Evolutionary conservation across 73 alveolate genomes (phyloP).

Genomic region (Stentor roeselii): DNA sequence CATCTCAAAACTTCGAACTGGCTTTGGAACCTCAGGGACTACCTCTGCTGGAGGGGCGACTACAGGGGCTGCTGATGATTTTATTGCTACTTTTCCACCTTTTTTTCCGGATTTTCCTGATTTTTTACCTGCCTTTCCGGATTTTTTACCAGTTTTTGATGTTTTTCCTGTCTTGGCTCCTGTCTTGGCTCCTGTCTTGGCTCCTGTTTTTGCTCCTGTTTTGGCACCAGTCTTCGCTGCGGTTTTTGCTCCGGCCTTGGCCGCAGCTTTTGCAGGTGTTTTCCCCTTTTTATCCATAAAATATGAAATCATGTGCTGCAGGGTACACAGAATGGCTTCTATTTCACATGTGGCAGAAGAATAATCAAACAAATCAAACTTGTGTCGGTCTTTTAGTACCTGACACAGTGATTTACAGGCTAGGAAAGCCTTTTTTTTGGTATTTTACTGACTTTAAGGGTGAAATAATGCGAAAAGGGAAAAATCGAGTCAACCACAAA

Average conservation of each 20-base stretch:
- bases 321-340: constrained; percentile 56
- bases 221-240: not conserved
- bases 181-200: not conserved
- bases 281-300: not conserved
- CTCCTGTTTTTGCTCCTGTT: not conserved
- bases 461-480: constrained; percentile 68
- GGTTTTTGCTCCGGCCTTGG: not conserved
- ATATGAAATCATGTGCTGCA: constrained; percentile 55
- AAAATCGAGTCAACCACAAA: constrained; percentile 62
- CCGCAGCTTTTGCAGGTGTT: not conserved
- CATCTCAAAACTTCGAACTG: not conserved
- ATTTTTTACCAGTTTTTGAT: not conserved
- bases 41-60: not conserved
- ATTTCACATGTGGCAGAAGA: constrained; percentile 57
- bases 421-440: constrained; percentile 87
- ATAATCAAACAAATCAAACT: constrained; percentile 43
- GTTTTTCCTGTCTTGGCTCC: not conserved
- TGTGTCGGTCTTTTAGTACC: constrained; percentile 58
- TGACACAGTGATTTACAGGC: constrained; percentile 74
- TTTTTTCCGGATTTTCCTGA: not conserved
- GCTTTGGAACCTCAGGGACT: not conserved
- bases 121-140: not conserved
- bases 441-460: constrained; percentile 75
- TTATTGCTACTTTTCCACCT: not conserved
- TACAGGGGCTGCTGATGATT: not conserved